Evolutionary conservation across 805 yeast species (phyloP).

Genomic region (Metschnikowia lunata): DNA sequence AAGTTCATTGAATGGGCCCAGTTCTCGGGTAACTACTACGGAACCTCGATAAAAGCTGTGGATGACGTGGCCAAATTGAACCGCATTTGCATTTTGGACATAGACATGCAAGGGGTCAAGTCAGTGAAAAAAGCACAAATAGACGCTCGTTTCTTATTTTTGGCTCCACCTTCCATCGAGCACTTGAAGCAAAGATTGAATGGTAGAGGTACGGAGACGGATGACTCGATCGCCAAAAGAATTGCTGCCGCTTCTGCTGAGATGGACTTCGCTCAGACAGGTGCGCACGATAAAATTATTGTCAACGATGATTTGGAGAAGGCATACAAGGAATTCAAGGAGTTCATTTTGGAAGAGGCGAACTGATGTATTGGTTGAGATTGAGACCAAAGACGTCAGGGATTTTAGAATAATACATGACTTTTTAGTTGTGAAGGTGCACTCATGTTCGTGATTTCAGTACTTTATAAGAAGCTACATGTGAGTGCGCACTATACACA

Average conservation of each 20-base stretch:
- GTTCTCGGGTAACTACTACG: constrained; percentile 96
- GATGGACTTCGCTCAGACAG: constrained; percentile 81
- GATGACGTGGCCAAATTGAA: constrained; percentile 62
- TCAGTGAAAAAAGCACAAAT: constrained; percentile 78
- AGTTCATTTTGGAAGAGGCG: constrained; percentile 54
- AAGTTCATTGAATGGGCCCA: constrained; percentile 97
- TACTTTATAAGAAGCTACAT: too few species aligned
- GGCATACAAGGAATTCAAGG: constrained; percentile 79
- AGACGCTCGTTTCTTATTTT: constrained; percentile 79
- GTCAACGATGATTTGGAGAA: constrained; percentile 89
- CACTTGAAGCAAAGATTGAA: constrained; percentile 68
- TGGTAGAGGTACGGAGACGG: constrained; percentile 93
- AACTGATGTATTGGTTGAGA: background rate
- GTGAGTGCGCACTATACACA: too few species aligned
- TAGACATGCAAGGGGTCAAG: constrained; percentile 99
- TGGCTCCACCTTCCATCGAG: constrained; percentile 91
- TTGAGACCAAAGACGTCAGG: too few species aligned
- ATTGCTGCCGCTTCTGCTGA: constrained; percentile 84
- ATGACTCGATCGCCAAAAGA: constrained; percentile 79
- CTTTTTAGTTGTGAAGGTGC: too few species aligned
- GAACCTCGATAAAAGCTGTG: constrained; percentile 86
- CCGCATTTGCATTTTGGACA: constrained; percentile 85
- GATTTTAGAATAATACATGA: too few species aligned
- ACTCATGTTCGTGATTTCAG: too few species aligned
- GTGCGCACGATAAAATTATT: constrained; percentile 85